phyloP scores from a whole-genome alignment of 1,284 basidiomycete species.

The Grifola frondosa region DNA sequence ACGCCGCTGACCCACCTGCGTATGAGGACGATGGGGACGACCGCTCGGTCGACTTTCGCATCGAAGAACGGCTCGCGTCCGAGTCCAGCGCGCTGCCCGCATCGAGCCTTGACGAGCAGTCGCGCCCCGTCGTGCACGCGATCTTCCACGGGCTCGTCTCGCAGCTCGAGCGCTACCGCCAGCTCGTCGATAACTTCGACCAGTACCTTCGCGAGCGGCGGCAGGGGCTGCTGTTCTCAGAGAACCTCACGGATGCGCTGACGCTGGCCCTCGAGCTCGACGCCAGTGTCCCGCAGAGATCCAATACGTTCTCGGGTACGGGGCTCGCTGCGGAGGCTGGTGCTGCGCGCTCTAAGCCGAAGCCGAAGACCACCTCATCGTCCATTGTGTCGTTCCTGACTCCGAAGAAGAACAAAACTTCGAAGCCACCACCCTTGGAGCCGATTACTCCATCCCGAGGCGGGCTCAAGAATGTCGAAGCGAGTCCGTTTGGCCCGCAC shows the following conservation, averaged over 20 bases:
- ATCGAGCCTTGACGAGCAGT: conserved; percentile 63
- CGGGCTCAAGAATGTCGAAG: conserved; percentile 47
- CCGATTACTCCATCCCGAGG: conserved; percentile 43
- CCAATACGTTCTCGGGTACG: conserved; percentile 8
- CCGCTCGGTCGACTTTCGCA: conserved; percentile 71
- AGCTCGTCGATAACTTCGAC: conserved; percentile 79
- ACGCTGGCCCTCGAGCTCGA: conserved; percentile 66
- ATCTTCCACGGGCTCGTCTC: conserved; percentile 76
- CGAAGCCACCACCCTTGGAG: conserved; percentile 34
- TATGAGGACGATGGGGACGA: conserved; percentile 64
- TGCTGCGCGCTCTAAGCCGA: conserved; percentile 44
- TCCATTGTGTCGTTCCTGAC: conserved; percentile 78
- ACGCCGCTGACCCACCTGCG: conserved; percentile 13
- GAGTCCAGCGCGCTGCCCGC: conserved; percentile 62
- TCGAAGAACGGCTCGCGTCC: conserved; percentile 63
- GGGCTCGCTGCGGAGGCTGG: conserved; percentile 20
- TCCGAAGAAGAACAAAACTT: conserved; percentile 61
- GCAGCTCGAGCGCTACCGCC: conserved; percentile 79
- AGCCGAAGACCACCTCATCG: conserved; percentile 50
- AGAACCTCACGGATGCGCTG: conserved; percentile 90
- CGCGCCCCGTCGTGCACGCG: conserved; percentile 76
- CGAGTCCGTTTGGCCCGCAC: conserved; percentile 83
- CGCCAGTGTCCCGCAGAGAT: conserved; percentile 14
- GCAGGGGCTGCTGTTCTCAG: conserved; percentile 87
- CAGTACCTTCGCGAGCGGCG: conserved; percentile 82